Percentiles rank a stretch among this genome's conserved stretches.
Conservation (phyloP, 306 rosid species). For the Arachis hypogaea region DNA sequence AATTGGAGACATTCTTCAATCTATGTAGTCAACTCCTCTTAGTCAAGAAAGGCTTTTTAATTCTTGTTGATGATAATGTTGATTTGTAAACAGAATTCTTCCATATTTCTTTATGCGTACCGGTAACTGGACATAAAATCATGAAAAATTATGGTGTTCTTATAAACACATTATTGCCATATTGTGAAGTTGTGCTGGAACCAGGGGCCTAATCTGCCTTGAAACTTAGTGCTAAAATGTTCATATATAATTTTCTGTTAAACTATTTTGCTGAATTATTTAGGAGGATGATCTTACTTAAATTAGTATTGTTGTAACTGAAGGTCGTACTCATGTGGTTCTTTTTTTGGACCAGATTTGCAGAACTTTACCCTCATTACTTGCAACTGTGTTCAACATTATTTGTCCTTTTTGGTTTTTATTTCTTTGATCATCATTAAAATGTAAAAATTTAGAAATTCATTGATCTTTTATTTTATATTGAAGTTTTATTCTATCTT, state of each 20-base stretch:
- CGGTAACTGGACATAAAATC: background rate
- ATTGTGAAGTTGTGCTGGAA: constrained; percentile 6
- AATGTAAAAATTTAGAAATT: constrained; percentile 22
- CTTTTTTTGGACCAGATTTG: constrained; percentile 48
- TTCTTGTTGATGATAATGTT: background rate
- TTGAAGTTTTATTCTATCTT: constrained; percentile 30
- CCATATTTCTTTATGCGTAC: constrained; percentile 3
- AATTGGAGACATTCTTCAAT: background rate
- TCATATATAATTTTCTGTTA: background rate
- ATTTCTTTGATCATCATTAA: constrained; percentile 21
- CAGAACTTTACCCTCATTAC: constrained; percentile 35
- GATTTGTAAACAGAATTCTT: background rate
- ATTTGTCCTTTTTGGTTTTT: constrained; percentile 12
- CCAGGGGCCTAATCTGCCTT: background rate
- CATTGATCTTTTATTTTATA: constrained; percentile 25
- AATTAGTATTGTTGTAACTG: constrained; percentile 29
- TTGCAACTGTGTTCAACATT: constrained; percentile 12
- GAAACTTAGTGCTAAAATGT: background rate
- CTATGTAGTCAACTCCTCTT: background rate
- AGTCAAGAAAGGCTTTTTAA: background rate
- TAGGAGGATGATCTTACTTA: constrained; percentile 8
- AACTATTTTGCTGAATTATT: constrained; percentile 16
- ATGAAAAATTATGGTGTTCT: background rate
- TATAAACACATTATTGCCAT: constrained; percentile 11
- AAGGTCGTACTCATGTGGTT: constrained; percentile 33